These are phyloP conservation scores for Elsinoe necatrix DNA, from an alignment of 2,329 filamentous ascomycete species.

Conservation along the genomic window DNA sequence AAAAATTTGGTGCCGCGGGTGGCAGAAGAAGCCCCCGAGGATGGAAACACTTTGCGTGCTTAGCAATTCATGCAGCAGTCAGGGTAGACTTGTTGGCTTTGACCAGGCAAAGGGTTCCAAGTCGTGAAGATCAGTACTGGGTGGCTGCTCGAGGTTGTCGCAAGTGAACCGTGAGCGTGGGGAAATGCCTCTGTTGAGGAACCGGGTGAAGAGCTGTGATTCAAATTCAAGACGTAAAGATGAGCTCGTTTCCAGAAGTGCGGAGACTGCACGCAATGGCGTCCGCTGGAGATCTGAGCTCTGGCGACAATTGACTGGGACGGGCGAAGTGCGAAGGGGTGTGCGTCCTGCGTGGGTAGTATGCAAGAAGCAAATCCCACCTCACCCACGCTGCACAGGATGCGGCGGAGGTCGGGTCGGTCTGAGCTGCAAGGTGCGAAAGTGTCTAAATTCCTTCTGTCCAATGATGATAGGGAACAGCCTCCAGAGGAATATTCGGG, in stretches of 20 bases:
- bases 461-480: neutral
- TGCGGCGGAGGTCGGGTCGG: slow-evolving; percentile 13
- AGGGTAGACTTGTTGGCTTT: neutral
- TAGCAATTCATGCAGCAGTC: neutral
- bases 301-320: neutral
- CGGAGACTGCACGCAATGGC: neutral
- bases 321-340: neutral
- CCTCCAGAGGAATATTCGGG: neutral
- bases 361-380: slow-evolving; percentile 10
- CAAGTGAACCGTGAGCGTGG: slow-evolving; percentile 6
- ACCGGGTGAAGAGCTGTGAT: neutral
- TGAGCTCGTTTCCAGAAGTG: slow-evolving; percentile 6
- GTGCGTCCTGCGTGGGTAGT: slow-evolving; percentile 8
- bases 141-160: neutral
- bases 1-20: slow-evolving; percentile 18
- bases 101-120: neutral
- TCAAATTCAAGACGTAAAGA: neutral
- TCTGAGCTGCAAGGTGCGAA: neutral
- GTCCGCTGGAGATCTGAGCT: neutral
- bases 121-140: neutral
- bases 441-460: neutral
- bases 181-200: neutral
- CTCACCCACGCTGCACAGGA: neutral
- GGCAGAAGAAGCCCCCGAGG: slow-evolving; percentile 17
- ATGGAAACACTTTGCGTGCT: neutral